Evolutionary conservation across 148 eudicot species (phyloP).

Genomic region (Dianthus caryophyllus): DNA sequence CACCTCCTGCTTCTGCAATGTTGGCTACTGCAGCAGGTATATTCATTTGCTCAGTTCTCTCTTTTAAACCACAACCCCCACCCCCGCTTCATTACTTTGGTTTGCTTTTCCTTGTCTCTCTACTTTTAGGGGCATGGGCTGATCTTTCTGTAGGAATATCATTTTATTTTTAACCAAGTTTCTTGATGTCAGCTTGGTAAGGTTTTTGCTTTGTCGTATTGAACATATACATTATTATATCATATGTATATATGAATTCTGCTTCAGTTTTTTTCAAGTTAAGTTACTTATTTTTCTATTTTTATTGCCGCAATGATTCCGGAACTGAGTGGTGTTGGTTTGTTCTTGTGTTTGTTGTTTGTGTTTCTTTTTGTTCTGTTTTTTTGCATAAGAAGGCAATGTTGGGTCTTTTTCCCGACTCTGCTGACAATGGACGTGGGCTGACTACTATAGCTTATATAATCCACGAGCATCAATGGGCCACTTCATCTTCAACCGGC

Average conservation of each 20-base stretch:
- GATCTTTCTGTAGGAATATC: not conserved
- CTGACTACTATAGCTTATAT: slow-evolving; percentile 94
- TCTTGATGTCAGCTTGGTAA: slow-evolving; percentile 45
- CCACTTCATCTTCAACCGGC: slow-evolving; percentile 86
- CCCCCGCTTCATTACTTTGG: not conserved
- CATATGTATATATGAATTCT: too few relatives aligned
- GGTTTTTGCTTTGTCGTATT: slow-evolving; percentile 27
- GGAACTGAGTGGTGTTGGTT: slow-evolving; percentile 89
- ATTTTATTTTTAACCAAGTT: not conserved
- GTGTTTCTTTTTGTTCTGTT: slow-evolving; percentile 67
- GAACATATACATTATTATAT: slow-evolving; percentile 19
- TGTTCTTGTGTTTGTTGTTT: slow-evolving; percentile 96
- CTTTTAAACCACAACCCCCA: not conserved
- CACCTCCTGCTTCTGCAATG: slow-evolving; percentile 91
- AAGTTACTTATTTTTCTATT: slow-evolving; percentile 24
- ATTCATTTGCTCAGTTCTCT: slow-evolving; percentile 1
- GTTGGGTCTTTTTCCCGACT: slow-evolving; percentile 91
- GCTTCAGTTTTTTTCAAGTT: slow-evolving; percentile 3
- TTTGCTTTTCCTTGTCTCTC: not conserved
- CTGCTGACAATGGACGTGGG: slow-evolving; percentile 99
- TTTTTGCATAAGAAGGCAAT: slow-evolving; percentile 96
- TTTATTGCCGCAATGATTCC: slow-evolving; percentile 47
- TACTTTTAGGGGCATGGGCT: not conserved
- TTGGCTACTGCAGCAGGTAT: slow-evolving; percentile 70
- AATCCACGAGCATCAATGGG: slow-evolving; percentile 79